A percentile compares a stretch with the other conserved stretches of the same genome.
Evolutionary conservation across 2,329 filamentous ascomycete genomes (phyloP).

Genomic region (Sporothrix schenckii): DNA sequence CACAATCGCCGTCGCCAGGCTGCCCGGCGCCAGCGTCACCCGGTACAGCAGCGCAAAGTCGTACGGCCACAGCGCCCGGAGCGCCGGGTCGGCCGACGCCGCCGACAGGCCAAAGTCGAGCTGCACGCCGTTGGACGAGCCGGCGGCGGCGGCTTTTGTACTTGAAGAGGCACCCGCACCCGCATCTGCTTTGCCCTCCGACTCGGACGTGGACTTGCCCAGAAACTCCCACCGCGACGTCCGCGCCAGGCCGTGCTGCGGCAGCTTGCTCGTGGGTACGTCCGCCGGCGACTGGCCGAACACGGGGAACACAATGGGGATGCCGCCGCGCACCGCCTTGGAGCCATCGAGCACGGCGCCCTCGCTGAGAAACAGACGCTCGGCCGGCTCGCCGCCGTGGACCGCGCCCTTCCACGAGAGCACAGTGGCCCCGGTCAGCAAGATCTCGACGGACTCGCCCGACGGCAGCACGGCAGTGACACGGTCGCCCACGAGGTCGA

Average conservation of each 20-base stretch:
- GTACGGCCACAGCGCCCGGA: constrained; percentile 76
- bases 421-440: constrained; percentile 91
- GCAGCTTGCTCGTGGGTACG: constrained; percentile 74
- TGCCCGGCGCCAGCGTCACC: constrained; percentile 76
- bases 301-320: constrained; percentile 92
- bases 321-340: constrained; percentile 87
- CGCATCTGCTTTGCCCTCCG: constrained; percentile 34
- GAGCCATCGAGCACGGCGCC: constrained; percentile 79
- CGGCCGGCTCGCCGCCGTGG: constrained; percentile 51
- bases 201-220: constrained; percentile 78
- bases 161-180: constrained; percentile 34
- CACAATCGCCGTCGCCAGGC: constrained; percentile 77
- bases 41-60: constrained; percentile 92
- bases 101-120: constrained; percentile 91
- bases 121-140: constrained; percentile 67
- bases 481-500: constrained; percentile 71
- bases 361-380: constrained; percentile 86
- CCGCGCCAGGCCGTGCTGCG: constrained; percentile 94
- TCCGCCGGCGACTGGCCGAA: constrained; percentile 77
- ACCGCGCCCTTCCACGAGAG: constrained; percentile 84
- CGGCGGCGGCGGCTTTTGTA: background rate
- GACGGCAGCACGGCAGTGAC: constrained; percentile 81
- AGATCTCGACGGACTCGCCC: constrained; percentile 81
- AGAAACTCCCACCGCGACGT: constrained; percentile 91
- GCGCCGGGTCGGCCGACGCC: constrained; percentile 68